Base-by-base conservation (phyloP, 1,284 basidiomycete genomes). In the Puccinia brachypodii region DNA sequence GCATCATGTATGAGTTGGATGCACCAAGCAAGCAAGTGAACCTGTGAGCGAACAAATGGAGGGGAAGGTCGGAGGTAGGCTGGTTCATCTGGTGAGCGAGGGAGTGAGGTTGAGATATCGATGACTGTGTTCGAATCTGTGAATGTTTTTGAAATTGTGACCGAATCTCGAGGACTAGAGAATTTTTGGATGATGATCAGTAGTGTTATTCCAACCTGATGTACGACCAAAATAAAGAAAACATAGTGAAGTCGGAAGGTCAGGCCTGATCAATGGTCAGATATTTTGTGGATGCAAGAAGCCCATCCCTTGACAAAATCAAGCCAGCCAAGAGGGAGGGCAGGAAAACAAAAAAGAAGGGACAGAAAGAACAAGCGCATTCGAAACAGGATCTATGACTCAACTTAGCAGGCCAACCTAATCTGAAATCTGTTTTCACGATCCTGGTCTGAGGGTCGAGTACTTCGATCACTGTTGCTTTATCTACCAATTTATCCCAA, bases 71-170 rank as follows among this genome's bases (percentile, higher is more conserved):
- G 90, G 68, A 99, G 89, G 87, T 96, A 99, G 22, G 92, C 91
- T 0, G 97, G 96, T 85, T 98, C 96, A 85, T 98, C 95, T 2
- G 90, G 86, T 47, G 94, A 95, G 58, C 95, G 92, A 76, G 96
- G 96, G 28, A 99, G 89, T n/a, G 96, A 98, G 3, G 96, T 97
- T 2, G 96, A 92, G 76, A 98, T 92, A 87, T 96, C 93, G 87
- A 99, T 91, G 77, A 98, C 89, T 11, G 94, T 95, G 3, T 91
- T 90, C 40, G 91, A 87, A 86, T 96, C 94, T 83, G 91, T 90
- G 84, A 94, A 91, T 40, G 93, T 91, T 83, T 93, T 91, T 76
- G 94, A 93, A 83, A 97, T 96, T 14, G 94, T 95, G 47, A 97
- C 92, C n/a, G 94, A 91, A 85, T 97, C 95, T 84, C 95, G 89